Evolutionary conservation across 495 filamentous ascomycete genomes (phyloP).

Genomic region (Penicillium nucicola): DNA sequence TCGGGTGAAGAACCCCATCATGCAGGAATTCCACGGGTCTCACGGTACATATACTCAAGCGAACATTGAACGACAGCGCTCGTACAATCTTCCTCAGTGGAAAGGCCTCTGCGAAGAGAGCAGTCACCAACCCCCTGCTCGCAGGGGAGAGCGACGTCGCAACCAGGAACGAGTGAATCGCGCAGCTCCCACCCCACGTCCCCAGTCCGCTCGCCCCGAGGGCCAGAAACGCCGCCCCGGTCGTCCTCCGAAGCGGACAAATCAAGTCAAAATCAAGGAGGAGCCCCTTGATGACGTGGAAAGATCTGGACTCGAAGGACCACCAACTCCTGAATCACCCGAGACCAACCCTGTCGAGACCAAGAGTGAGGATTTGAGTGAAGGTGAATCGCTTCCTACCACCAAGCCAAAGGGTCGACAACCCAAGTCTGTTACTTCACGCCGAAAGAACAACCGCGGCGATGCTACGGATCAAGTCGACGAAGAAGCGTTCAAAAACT

Average conservation of each 20-base stretch:
- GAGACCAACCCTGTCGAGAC: slow-evolving; percentile 44
- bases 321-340: slow-evolving; percentile 53
- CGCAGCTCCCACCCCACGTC: slow-evolving; percentile 30
- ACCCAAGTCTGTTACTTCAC: slow-evolving; percentile 59
- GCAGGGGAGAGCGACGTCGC: slow-evolving; percentile 80
- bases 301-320: slow-evolving; percentile 40
- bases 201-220: slow-evolving; percentile 31
- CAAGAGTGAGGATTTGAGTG: slow-evolving; percentile 48
- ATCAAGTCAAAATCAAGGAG: slow-evolving; percentile 44
- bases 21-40: slow-evolving; percentile 92
- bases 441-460: slow-evolving; percentile 76
- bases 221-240: slow-evolving; percentile 47
- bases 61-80: slow-evolving; percentile 91
- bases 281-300: slow-evolving; percentile 44
- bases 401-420: slow-evolving; percentile 51
- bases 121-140: slow-evolving; percentile 94
- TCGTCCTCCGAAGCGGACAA: slow-evolving; percentile 41
- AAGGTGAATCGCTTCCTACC: slow-evolving; percentile 47
- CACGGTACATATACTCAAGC: slow-evolving; percentile 93
- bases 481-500: slow-evolving; percentile 80
- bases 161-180: slow-evolving; percentile 62
- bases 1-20: slow-evolving; percentile 93
- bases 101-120: slow-evolving; percentile 84
- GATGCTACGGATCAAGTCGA: slow-evolving; percentile 70
- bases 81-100: slow-evolving; percentile 97